Evolutionary conservation across 163 green algal genomes (phyloP).

Genomic region (Scenedesmus sp.): DNA sequence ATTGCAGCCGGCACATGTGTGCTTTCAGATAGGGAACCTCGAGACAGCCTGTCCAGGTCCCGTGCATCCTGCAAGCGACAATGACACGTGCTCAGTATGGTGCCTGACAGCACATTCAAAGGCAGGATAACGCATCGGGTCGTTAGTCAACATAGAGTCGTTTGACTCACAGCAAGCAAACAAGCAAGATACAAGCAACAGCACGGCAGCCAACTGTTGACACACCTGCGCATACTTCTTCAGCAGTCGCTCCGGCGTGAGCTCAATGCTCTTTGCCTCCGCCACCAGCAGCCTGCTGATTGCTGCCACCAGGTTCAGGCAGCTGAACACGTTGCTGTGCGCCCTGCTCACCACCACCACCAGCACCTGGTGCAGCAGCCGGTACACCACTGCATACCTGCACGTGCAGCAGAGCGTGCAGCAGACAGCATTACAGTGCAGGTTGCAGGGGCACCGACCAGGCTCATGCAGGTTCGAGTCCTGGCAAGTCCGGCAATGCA

Average conservation of each 20-base stretch:
- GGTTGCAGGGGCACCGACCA: too few species aligned
- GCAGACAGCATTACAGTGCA: background rate
- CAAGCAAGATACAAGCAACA: slow-evolving; percentile 34
- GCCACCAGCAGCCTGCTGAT: slow-evolving; percentile 51
- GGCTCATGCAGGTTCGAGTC: too few species aligned
- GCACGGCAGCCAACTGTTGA: background rate
- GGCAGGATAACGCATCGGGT: too few species aligned
- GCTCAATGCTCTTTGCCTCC: slow-evolving; percentile 50
- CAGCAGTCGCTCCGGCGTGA: slow-evolving; percentile 28
- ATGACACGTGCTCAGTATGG: too few species aligned
- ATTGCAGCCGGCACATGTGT: too few species aligned
- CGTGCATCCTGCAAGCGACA: too few species aligned
- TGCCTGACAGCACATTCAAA: too few species aligned
- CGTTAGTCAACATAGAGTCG: too few species aligned
- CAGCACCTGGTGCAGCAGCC: slow-evolving; percentile 47
- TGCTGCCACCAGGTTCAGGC: slow-evolving; percentile 38
- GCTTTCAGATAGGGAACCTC: too few species aligned
- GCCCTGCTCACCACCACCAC: slow-evolving; percentile 41
- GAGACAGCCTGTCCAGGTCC: too few species aligned
- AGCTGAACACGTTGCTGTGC: slow-evolving; percentile 39
- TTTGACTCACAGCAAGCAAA: too few species aligned
- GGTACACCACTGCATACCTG: slow-evolving; percentile 38
- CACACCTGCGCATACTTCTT: slow-evolving; percentile 56
- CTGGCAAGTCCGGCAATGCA: too few species aligned
- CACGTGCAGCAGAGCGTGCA: background rate